phyloP scores from a whole-genome alignment of 176 grass and related monocot genomes.

The Calamus simplicifolius region DNA sequence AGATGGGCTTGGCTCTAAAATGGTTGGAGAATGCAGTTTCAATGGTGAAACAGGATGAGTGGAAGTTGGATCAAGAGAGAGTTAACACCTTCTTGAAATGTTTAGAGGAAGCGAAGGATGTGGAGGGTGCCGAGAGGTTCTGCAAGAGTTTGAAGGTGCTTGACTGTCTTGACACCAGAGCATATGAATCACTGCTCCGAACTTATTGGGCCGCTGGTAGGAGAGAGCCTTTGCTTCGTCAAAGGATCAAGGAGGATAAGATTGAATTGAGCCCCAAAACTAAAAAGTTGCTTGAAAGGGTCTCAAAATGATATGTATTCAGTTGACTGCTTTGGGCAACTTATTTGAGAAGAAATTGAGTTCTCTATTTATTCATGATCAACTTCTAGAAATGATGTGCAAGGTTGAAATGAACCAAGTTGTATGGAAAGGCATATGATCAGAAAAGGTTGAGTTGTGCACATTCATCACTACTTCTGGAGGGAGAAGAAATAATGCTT shows the following conservation, averaged over 20 bases:
- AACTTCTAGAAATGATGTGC: too few relatives aligned
- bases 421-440: too few relatives aligned
- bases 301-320: not conserved
- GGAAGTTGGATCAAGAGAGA: slow-evolving; percentile 43
- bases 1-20: slow-evolving; percentile 30
- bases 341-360: too few relatives aligned
- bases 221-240: slow-evolving; percentile 22
- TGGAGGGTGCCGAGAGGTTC: slow-evolving; percentile 31
- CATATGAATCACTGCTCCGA: slow-evolving; percentile 36
- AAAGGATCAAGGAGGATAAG: slow-evolving; percentile 47
- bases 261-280: slow-evolving; percentile 37
- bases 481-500: too few relatives aligned
- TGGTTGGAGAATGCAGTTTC: slow-evolving; percentile 45
- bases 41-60: slow-evolving; percentile 32
- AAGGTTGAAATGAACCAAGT: too few relatives aligned
- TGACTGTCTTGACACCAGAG: slow-evolving; percentile 35
- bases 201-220: slow-evolving; percentile 34
- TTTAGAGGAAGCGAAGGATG: slow-evolving; percentile 63
- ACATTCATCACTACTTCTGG: too few relatives aligned
- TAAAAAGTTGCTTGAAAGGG: slow-evolving; percentile 38
- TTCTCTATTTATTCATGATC: too few relatives aligned
- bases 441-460: too few relatives aligned
- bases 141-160: slow-evolving; percentile 30
- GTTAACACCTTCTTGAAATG: slow-evolving; percentile 34
- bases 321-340: too few relatives aligned